Base-by-base conservation (phyloP, 352 stramenopile species). In the Globisporangium nagaii region DNA sequence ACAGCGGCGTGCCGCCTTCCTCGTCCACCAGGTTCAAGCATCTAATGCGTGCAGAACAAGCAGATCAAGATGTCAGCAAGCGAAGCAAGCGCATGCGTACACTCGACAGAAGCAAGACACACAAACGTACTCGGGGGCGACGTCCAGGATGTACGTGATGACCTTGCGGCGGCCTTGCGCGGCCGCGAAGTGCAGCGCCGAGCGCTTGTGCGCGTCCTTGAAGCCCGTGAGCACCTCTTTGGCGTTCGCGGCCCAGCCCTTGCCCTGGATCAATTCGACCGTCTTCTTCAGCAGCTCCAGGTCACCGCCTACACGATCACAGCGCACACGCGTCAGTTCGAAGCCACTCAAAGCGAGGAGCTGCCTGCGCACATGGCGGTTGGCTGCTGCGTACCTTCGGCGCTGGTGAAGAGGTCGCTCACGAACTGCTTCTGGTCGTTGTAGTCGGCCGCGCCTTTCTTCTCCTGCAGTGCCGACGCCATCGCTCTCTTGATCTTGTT, bases 401-500 rank as follows among this genome's bases (percentile, higher is more conserved):
- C 77, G 47, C 72, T 85, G 41, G 71, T 79, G 44, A 90, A 73
- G 36, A 93, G 66, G 40, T 90, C 72, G 22, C 65, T 65, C 31
- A 89, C 75, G n/a, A 93, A 61, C 62, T 93, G 70, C 63, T 87
- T 87, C 56, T 93, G 77, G 57, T 81, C 72, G 56, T 93, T 73
- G 65, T 84, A 93, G 59, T 90, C 67, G 58, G 71, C 77, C 32
- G 66, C 71, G 49, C 83, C 79, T 40, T 79, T 58, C 55, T 84
- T 67, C 63, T 88, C 84, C 45, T 77, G 65, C 59, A 81, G 70
- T 27, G 61, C 56, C 31, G 56, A 58, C 54, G 71, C 61, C 56
- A 67, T 80, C 13, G 34, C 24, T 24, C 19, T 64, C 39, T 53
- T 6, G 17, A 10, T 42, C 31, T 60, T 42, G 44, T 4, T 34